Percentiles rank a stretch among this genome's conserved stretches.
Evolutionary conservation across 352 stramenopile genomes (phyloP).

Genomic region (Blastocystis sp.): DNA sequence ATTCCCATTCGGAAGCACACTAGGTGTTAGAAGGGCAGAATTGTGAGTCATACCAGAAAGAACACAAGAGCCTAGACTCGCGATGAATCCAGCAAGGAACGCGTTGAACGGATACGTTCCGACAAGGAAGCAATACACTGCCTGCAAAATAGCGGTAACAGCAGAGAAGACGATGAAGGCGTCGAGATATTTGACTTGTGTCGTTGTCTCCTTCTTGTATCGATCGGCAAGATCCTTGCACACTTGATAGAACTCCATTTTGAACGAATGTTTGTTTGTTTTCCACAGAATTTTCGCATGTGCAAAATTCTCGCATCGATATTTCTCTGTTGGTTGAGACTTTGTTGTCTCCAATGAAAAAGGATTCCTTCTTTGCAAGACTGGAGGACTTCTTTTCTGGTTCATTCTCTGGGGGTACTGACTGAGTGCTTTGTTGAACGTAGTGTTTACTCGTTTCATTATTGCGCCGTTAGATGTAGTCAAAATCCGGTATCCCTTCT

Average conservation of each 20-base stretch:
- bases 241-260: constrained; percentile 2
- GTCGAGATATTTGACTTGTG: constrained; percentile 32
- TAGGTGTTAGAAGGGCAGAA: neutral
- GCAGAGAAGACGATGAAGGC: constrained; percentile 34
- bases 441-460: constrained; percentile 38
- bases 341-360: neutral
- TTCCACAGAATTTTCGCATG: neutral
- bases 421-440: neutral
- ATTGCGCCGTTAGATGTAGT: constrained; percentile 43
- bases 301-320: neutral
- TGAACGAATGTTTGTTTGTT: neutral
- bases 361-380: neutral
- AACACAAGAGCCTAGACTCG: constrained; percentile 38
- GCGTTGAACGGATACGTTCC: constrained; percentile 59
- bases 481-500: constrained; percentile 11
- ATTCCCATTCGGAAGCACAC: constrained; percentile 60
- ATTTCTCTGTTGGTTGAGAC: neutral
- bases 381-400: constrained; percentile 43
- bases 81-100: constrained; percentile 53
- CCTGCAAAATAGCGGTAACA: neutral
- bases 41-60: neutral
- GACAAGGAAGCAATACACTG: constrained; percentile 51
- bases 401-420: constrained; percentile 5
- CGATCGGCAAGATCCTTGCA: constrained; percentile 9
- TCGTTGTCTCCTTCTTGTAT: constrained; percentile 51